phyloP scores from a whole-genome alignment of 768 basidiomycete genomes.

The Termitomyces eurrhizus region DNA sequence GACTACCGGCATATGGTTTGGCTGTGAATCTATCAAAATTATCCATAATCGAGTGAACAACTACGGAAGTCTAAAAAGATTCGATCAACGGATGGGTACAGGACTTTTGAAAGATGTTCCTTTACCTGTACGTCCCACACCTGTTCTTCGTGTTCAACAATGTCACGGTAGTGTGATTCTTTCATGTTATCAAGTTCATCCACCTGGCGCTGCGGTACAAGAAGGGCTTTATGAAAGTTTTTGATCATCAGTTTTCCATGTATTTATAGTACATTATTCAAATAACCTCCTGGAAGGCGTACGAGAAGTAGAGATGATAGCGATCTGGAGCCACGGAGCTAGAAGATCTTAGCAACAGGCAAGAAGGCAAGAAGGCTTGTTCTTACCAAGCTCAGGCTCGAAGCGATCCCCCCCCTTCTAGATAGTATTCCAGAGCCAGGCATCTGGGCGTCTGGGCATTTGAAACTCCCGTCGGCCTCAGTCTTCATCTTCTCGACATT shows the following conservation, averaged over 20 bases:
- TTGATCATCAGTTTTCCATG: conserved; percentile 23
- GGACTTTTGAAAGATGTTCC: conserved; percentile 32
- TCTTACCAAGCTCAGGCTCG: conserved; percentile 71
- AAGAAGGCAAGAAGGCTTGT: background rate
- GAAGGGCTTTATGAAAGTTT: conserved; percentile 79
- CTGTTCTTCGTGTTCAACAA: conserved; percentile 89
- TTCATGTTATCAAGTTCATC: conserved; percentile 90
- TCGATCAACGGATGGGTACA: conserved; percentile 8
- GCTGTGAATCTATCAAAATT: conserved; percentile 84
- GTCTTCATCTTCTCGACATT: conserved; percentile 52
- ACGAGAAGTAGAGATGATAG: conserved; percentile 89
- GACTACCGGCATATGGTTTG: conserved; percentile 62
- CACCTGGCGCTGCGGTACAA: conserved; percentile 81
- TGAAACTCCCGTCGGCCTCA: conserved; percentile 48
- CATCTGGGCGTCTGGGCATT: conserved; percentile 34
- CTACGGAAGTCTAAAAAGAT: conserved; percentile 61
- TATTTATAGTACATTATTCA: background rate
- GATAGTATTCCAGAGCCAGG: conserved; percentile 53
- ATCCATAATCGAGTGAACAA: conserved; percentile 88
- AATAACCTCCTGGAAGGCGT: conserved; percentile 67
- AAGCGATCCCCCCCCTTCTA: conserved; percentile 51
- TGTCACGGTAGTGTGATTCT: conserved; percentile 79
- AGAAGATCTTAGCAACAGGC: background rate
- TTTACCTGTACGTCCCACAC: conserved; percentile 93
- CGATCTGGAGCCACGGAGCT: conserved; percentile 46